phyloP scores from a whole-genome alignment of 345 rosid species.

The Salix udensis region DNA sequence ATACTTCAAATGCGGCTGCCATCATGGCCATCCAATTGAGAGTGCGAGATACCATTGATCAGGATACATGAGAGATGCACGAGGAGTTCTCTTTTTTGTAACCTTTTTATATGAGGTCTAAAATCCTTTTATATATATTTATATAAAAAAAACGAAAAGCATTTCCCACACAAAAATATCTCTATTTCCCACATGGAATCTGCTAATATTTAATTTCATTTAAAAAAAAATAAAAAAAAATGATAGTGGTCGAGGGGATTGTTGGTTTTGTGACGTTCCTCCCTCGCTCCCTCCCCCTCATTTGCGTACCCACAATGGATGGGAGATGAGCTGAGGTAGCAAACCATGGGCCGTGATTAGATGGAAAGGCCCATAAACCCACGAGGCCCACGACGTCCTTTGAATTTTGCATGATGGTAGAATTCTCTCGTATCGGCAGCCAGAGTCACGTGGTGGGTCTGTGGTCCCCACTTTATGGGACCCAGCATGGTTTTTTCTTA shows the following conservation, averaged over 20 bases:
- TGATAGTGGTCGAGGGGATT: not conserved
- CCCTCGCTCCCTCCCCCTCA: not conserved
- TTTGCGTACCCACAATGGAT: not conserved
- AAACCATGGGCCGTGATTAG: not conserved
- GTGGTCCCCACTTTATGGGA: not conserved
- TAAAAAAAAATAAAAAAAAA: too few relatives aligned
- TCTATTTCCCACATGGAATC: not conserved
- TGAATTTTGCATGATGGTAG: not conserved
- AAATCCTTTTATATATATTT: too few relatives aligned
- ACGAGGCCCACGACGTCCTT: not conserved
- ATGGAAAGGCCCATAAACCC: not conserved
- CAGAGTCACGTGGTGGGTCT: not conserved
- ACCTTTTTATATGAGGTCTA: not conserved
- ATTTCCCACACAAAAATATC: too few relatives aligned
- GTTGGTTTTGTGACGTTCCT: not conserved
- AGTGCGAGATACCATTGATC: too few relatives aligned
- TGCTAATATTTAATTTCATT: not conserved
- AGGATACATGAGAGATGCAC: too few relatives aligned
- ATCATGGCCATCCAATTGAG: not conserved
- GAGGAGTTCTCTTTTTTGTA: not conserved
- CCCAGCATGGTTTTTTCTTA: not conserved
- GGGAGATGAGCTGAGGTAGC: not conserved
- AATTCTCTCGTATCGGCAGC: not conserved
- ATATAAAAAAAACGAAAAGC: too few relatives aligned
- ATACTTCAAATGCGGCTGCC: not conserved